A percentile compares a stretch with the other conserved stretches of the same genome.
Conservation (phyloP, 2,329 filamentous ascomycete species). For the Corinectria fuckeliana region DNA sequence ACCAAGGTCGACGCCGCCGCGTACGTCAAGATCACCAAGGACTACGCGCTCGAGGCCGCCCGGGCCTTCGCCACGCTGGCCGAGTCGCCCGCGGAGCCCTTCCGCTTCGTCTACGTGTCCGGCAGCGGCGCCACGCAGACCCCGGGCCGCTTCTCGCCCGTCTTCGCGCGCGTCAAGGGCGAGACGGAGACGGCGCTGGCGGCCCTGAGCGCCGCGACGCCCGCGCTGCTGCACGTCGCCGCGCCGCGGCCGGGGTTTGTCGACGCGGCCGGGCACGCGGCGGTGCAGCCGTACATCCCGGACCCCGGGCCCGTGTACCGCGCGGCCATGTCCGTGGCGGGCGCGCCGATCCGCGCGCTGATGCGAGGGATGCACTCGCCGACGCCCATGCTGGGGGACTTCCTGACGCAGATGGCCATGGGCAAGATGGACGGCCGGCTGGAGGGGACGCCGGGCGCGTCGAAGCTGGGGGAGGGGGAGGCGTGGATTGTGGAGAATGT, state of each 20-base stretch:
- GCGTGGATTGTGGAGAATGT: constrained; percentile 46
- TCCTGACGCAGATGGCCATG: constrained; percentile 54
- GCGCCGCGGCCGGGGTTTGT: constrained; percentile 66
- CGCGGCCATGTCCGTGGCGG: constrained; percentile 27
- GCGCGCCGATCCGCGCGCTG: constrained; percentile 32
- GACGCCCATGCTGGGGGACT: constrained; percentile 51
- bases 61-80: constrained; percentile 61
- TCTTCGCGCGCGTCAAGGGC: constrained; percentile 72
- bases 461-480: constrained; percentile 44
- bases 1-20: constrained; percentile 66
- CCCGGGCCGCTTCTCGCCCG: constrained; percentile 61
- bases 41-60: constrained; percentile 69
- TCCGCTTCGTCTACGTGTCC: constrained; percentile 76
- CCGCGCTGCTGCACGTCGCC: constrained; percentile 61
- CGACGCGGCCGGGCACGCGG: constrained; percentile 54
- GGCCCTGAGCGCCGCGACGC: constrained; percentile 52
- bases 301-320: constrained; percentile 28
- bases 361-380: constrained; percentile 45
- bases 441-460: constrained; percentile 38
- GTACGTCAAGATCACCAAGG: constrained; percentile 72
- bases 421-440: constrained; percentile 42
- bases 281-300: constrained; percentile 52
- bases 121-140: constrained; percentile 65
- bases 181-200: constrained; percentile 67
- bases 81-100: constrained; percentile 51